Base-by-base conservation (phyloP, 2,329 filamentous ascomycete species). In the Penicillium sp. region DNA sequence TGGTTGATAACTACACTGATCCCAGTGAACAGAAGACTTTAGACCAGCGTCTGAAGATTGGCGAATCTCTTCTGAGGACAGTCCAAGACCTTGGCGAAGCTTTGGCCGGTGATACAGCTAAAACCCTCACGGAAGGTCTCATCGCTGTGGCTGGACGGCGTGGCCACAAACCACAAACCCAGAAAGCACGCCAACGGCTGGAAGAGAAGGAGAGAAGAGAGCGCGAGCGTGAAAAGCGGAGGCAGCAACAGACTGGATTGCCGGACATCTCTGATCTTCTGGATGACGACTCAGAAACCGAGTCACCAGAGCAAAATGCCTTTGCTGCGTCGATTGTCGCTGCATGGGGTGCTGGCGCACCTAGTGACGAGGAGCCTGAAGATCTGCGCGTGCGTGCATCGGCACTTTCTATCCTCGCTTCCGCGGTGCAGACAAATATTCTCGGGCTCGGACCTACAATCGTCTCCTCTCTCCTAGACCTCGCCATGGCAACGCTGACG, bases 311-410 rank as follows among this genome's bases (percentile, higher is more conserved):
- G 26, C 62, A 67, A 55, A 56, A 58, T 12, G 60, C 59, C 1
- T 54, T 65, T 36, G 62, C 67, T 1, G 62, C 63, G 2, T 70
- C 66, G 36, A 67, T 72, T 6, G 50, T 73, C 11, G 56, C 66
- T n/a, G 65, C 69, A 26, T 73, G 70, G 70, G 69, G 66, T 4
- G 63, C 66, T 3, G 70, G 70, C 13, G 62, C 68, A 3, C 50
- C 60, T 1, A 53, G 60, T 7, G 69, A 72, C 43, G 56, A 63
- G 24, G 63, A 70, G 25, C 69, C 70, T n/a, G 71, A 73, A 45
- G 71, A 73, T 47, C 61, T 73, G 1, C 70, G 71, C 9, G 58
- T 66, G 1, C 65, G 71, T 4, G 62, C 70, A n/a, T 73, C 71
- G 1, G 71, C 71, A 11, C 57, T 73, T 3, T 73, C 71, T 2